Percentiles rank a stretch among this genome's conserved stretches.
phyloP scores from a whole-genome alignment of 192 early-diverging fungal species.

The Backusella psychrophila region DNA sequence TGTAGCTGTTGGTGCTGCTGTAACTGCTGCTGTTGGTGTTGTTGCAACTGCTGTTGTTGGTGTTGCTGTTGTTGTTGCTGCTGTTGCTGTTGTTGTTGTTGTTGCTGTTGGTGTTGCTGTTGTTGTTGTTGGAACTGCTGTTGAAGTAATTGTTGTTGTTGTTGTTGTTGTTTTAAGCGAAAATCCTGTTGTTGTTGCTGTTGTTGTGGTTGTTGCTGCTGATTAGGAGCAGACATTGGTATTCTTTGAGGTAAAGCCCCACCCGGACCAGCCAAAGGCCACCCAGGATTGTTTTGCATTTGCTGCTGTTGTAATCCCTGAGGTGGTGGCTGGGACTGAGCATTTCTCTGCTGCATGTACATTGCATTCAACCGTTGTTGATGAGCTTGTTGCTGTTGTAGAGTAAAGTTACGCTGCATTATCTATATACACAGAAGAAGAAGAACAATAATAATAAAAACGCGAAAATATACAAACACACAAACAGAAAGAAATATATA shows the following conservation, averaged over 20 bases:
- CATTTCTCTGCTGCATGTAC: slow-evolving; percentile 1
- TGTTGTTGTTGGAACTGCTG: not conserved
- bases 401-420: slow-evolving; percentile 4
- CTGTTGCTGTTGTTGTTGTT: not conserved
- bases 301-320: not conserved
- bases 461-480: not conserved
- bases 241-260: not conserved
- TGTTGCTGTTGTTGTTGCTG: not conserved
- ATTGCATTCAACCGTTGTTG: slow-evolving; percentile 4
- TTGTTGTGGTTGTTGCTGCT: not conserved
- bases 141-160: not conserved
- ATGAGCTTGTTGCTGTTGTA: slow-evolving; percentile 5
- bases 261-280: not conserved
- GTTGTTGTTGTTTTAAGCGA: not conserved
- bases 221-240: not conserved
- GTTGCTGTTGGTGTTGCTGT: not conserved
- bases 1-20: not conserved
- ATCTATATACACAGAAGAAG: not conserved
- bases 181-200: not conserved
- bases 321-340: not conserved
- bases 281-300: not conserved
- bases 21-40: not conserved
- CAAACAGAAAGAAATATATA: not conserved
- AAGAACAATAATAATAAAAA: not conserved
- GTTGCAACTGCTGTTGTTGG: not conserved